Evolutionary conservation across 192 early-diverging fungal species (phyloP), one percentile per base, ranked within the genome.

Genomic region (Backusella westeae): DNA sequence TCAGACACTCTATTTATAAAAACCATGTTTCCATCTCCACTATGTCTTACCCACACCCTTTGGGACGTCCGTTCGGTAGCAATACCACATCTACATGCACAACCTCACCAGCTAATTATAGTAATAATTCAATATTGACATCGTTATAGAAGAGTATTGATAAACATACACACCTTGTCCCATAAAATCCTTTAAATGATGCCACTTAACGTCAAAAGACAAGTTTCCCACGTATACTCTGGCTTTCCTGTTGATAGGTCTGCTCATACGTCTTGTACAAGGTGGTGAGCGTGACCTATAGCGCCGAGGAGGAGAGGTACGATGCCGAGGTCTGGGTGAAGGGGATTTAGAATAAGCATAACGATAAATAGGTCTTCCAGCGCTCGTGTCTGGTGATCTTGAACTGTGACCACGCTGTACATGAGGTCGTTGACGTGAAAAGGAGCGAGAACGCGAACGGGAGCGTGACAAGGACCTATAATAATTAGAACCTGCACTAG

Each of bases 171-270:
- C 80, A 93, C 92, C 87, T 83, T 93, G 85, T 32, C 91, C 82
- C 92, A 94, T 93, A 73, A 90, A 95, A 76, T 95, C 92, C 78
- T 94, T 93, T 75, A 96, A 83, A 76, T 96, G 90, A 35, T 84
- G 85, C 89, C 91, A 92, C 38, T 86, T 85, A 21, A 87, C 89
- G 73, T 95, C 91, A 76, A 91, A 95, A 5, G 92, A 81, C 42
- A 96, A 78, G 80, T 96, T 96, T 3, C 93, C 93, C 42, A 95
- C 94, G 80, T 94, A 96, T 1, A 96, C 91, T 42, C 93, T 75
- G 71, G 90, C 87, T 29, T 93, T 88, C 71, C 83, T 85, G 56
- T 83, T 19, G 26, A 53, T 36, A 29, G 56, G 38, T 32, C 42
- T 36, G 19, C 29, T 34, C 29, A 44, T 49, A 41, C 44, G 49